These are phyloP conservation scores for Triticum urartu DNA, from an alignment of 176 grass and related monocot species.

Conservation along the genomic window DNA sequence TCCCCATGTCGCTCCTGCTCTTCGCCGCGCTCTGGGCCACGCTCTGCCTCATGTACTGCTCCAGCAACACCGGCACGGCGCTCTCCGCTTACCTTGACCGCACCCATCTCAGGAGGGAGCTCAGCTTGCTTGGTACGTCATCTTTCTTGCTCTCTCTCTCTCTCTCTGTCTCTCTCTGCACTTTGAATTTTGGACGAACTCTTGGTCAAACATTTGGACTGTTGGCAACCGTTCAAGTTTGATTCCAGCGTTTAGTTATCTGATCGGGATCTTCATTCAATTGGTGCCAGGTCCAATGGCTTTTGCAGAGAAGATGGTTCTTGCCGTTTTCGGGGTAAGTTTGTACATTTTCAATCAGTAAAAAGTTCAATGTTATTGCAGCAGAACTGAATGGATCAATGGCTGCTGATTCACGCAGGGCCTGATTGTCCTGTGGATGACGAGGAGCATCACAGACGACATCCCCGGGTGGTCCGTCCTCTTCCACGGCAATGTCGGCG, in stretches of 20 bases:
- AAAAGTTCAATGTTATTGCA: too few species aligned
- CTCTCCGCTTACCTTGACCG: slow-evolving; percentile 80
- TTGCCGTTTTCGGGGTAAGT: slow-evolving; percentile 75
- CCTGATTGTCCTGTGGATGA: slow-evolving; percentile 85
- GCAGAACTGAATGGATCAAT: background rate
- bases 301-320: slow-evolving; percentile 96
- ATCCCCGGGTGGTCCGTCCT: slow-evolving; percentile 76
- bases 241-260: background rate
- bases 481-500: slow-evolving; percentile 68
- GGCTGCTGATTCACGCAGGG: slow-evolving; percentile 35
- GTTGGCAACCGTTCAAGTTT: too few species aligned
- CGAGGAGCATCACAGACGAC: slow-evolving; percentile 67
- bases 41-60: slow-evolving; percentile 70
- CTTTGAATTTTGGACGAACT: slow-evolving; percentile 35
- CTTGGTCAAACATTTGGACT: background rate
- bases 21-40: slow-evolving; percentile 64
- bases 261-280: background rate
- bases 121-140: slow-evolving; percentile 60
- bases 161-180: background rate
- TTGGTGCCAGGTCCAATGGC: slow-evolving; percentile 74
- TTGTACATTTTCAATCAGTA: background rate
- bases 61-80: slow-evolving; percentile 49
- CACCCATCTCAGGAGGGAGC: slow-evolving; percentile 73
- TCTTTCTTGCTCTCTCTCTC: background rate
- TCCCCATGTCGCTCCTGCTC: slow-evolving; percentile 69